Conservation (phyloP, 305 asterid genomes). For the Fraxinus sp. region DNA sequence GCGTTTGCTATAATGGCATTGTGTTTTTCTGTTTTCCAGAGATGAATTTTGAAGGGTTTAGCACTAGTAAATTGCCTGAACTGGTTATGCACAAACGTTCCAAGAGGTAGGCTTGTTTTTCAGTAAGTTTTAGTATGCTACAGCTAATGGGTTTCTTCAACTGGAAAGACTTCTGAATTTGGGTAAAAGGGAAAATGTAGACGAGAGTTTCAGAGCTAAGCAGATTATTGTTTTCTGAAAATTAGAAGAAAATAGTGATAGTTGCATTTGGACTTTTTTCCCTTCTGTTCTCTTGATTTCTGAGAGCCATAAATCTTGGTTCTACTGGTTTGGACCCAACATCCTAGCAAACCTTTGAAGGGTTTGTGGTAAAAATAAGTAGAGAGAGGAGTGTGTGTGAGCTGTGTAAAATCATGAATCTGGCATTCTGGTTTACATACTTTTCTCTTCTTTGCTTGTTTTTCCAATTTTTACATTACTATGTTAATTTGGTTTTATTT, state of each 20-base stretch:
- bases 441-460: conserved; percentile 16
- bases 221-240: conserved; percentile 2
- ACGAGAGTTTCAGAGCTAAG: conserved; percentile 19
- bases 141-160: conserved; percentile 19
- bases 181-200: conserved; percentile 16
- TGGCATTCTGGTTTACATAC: conserved; percentile 22
- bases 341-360: conserved; percentile 18
- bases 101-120: conserved; percentile 49
- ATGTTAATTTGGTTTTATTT: conserved; percentile 10
- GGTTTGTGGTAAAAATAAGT: conserved; percentile 19
- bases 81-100: conserved; percentile 63
- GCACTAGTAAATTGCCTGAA: conserved; percentile 46
- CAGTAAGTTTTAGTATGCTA: conserved; percentile 8
- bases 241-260: conserved; percentile 7
- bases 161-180: conserved; percentile 17
- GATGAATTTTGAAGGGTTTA: conserved; percentile 68
- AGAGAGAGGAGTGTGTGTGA: conserved; percentile 11
- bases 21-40: conserved; percentile 39
- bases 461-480: conserved; percentile 11
- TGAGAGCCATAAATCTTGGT: conserved; percentile 16
- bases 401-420: conserved; percentile 30
- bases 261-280: conserved; percentile 5
- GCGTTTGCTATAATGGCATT: conserved; percentile 19
- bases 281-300: not conserved
- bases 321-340: conserved; percentile 4